Percentiles rank a stretch among this genome's conserved stretches.
Conservation (phyloP, 345 rosid genomes). For the Eucalyptus decipiens region DNA sequence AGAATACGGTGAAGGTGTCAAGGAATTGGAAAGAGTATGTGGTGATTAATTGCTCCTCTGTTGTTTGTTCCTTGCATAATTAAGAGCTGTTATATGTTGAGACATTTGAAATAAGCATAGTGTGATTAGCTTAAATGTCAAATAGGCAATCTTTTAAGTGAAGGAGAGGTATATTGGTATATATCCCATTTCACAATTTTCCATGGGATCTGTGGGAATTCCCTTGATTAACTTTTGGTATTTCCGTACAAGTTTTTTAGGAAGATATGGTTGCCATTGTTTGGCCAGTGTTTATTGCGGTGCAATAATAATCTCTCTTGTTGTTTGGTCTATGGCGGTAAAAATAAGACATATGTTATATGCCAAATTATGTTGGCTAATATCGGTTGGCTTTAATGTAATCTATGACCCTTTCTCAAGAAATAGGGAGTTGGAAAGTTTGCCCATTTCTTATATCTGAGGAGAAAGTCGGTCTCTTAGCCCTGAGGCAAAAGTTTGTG, state of each 20-base stretch:
- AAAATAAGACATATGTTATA: not conserved
- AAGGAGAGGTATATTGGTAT: not conserved
- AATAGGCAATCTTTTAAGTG: not conserved
- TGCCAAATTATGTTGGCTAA: not conserved
- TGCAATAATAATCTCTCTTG: not conserved
- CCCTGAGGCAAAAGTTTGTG: not conserved
- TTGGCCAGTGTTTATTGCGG: not conserved
- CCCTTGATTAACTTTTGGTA: not conserved
- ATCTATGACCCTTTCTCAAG: not conserved
- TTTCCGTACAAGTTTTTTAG: not conserved
- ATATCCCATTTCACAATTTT: not conserved
- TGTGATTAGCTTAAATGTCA: not conserved
- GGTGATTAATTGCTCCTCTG: not conserved
- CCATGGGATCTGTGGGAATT: not conserved
- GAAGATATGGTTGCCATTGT: not conserved
- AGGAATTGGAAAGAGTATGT: slow-evolving; percentile 61
- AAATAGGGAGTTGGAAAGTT: not conserved
- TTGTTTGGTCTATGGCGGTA: not conserved
- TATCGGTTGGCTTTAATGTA: not conserved
- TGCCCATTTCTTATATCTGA: not conserved
- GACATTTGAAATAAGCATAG: not conserved
- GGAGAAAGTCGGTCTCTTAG: not conserved
- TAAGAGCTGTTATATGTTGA: not conserved
- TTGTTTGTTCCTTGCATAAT: not conserved
- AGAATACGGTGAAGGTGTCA: slow-evolving; percentile 47